Conservation (phyloP, 805 yeast species). For the Cephaloascus albidus region DNA sequence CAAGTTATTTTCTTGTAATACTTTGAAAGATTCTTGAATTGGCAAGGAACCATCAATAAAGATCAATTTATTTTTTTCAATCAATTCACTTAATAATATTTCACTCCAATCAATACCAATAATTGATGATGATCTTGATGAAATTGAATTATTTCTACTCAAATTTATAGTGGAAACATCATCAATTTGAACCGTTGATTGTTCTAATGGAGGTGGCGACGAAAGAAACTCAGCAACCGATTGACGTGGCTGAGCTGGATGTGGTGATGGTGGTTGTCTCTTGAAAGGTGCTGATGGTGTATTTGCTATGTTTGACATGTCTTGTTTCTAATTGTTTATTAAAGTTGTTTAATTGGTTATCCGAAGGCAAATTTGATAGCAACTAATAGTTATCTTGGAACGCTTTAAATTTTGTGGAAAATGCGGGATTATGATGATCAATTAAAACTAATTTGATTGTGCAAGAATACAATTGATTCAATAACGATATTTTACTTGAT, state of each 20-base stretch:
- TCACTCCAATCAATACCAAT: conserved; percentile 57
- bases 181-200: neutral
- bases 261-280: conserved; percentile 1
- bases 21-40: conserved; percentile 84
- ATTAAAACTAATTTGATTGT: too few relatives aligned
- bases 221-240: conserved; percentile 69
- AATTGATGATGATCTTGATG: conserved; percentile 16
- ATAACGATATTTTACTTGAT: too few relatives aligned
- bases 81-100: conserved; percentile 60
- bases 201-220: conserved; percentile 62
- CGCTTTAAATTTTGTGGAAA: too few relatives aligned
- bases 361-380: too few relatives aligned
- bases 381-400: too few relatives aligned
- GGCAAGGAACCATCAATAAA: conserved; percentile 57
- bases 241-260: conserved; percentile 31
- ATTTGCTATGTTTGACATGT: neutral
- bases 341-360: too few relatives aligned
- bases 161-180: conserved; percentile 13
- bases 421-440: too few relatives aligned
- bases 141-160: conserved; percentile 23
- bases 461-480: too few relatives aligned
- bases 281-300: neutral
- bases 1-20: conserved; percentile 58
- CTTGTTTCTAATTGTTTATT: too few relatives aligned
- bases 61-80: conserved; percentile 71